Base-by-base conservation (phyloP, 2,329 filamentous ascomycete species). In the Exophiala sp. region DNA sequence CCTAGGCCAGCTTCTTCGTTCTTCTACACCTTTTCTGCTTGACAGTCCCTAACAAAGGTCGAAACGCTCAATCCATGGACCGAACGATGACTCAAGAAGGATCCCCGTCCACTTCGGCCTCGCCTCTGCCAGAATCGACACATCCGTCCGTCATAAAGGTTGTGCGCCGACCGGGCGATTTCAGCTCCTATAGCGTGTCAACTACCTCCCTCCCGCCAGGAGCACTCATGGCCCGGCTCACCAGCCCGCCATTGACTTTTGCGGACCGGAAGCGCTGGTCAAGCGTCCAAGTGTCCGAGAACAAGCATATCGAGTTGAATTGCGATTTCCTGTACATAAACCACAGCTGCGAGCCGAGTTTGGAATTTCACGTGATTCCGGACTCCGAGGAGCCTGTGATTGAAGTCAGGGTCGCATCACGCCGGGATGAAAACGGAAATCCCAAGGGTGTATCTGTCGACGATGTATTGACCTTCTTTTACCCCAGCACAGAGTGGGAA, bases 321-420 rank as follows among this genome's bases (percentile, higher is more conserved):
- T 77, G 72, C 54, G 80, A 81, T 59, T 69, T 83, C 9, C 74
- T 82, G 20, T 83, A 75, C 66, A 75, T 78, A 69, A 83, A 83
- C 68, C 80, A 83, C 66, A 78, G 75, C 2, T 83, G 78, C 65
- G 66, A 64, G 9, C 80, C 80, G 1, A 74, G 73, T 3, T 58
- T 83, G 11, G 72, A 79, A 47, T 80, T 83, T 60, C 78, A 82
- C 61, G 79, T 80, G 67, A 54, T 62, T 16, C 24, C 50, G 24
- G 47, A 54, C n/a, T 44, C 41, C 14, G 71, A 74, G 49, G 66
- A 72, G 36, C 68, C 71, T 6, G 71, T 72, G 1, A 68, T 68
- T 7, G 66, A 70, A 39, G 63, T 72, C 45, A 66, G 68, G 40
- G 55, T 57, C 11, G 53, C 55, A 12, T 20, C 21, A 16, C 47